Conservation (phyloP, 1,284 basidiomycete genomes). For the Ceratobasidium sp. region DNA sequence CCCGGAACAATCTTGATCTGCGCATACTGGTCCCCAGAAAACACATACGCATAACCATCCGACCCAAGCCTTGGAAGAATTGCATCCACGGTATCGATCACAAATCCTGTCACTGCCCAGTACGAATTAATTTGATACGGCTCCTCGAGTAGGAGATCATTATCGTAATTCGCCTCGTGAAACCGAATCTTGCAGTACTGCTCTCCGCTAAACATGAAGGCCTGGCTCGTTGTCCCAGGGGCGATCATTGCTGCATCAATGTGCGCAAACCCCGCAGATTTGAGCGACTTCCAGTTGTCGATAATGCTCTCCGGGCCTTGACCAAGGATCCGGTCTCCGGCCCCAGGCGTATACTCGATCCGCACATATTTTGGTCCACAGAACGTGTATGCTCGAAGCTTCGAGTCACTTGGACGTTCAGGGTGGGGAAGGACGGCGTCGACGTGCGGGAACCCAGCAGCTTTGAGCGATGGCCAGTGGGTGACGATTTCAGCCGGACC, state of each 20-base stretch:
- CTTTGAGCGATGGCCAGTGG: background rate
- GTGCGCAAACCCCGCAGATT: background rate
- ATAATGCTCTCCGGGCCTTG: background rate
- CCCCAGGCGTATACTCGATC: background rate
- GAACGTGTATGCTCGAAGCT: background rate
- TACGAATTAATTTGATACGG: background rate
- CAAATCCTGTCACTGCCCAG: background rate
- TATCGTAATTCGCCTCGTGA: background rate
- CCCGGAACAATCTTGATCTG: conserved; percentile 1
- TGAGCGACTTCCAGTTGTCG: background rate
- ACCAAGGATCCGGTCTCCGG: background rate
- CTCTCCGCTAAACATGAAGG: conserved; percentile 13
- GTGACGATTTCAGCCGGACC: background rate
- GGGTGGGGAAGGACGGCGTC: conserved; percentile 5
- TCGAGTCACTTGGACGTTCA: too few relatives aligned
- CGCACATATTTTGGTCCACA: background rate
- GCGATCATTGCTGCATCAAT: conserved; percentile 7
- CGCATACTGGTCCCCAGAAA: background rate
- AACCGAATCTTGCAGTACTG: background rate
- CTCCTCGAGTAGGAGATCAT: background rate
- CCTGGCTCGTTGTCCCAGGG: conserved; percentile 3
- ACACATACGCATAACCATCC: background rate
- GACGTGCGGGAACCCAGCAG: conserved; percentile 4
- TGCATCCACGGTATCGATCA: too few relatives aligned
- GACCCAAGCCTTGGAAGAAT: background rate